Percentiles rank a stretch among this genome's conserved stretches.
Conservation (phyloP, 2,329 filamentous ascomycete species). For the Scedosporium minutisporum region DNA sequence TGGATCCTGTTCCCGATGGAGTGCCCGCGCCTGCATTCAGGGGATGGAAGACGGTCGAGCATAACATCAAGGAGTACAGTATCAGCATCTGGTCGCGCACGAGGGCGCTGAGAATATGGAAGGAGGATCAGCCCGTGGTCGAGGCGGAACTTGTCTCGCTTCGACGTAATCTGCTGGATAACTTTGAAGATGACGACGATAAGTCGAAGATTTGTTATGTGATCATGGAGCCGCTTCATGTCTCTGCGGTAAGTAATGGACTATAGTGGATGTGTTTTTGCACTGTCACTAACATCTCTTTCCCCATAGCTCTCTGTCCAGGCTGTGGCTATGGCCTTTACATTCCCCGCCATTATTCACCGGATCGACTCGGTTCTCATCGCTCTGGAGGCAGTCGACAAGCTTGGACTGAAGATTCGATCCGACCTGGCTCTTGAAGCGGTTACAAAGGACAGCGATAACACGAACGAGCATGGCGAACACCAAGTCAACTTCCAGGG, state of each 20-base stretch:
- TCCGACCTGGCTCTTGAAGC: conserved; percentile 73
- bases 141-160: conserved; percentile 64
- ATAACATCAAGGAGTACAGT: conserved; percentile 74
- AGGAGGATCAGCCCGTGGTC: conserved; percentile 69
- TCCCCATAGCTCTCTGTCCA: conserved; percentile 46
- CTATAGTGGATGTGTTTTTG: background rate
- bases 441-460: conserved; percentile 85
- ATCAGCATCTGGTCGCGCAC: conserved; percentile 60
- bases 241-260: conserved; percentile 58
- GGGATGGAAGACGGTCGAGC: conserved; percentile 26
- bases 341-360: conserved; percentile 76
- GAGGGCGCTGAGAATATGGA: conserved; percentile 42
- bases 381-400: conserved; percentile 60
- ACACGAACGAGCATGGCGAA: conserved; percentile 60
- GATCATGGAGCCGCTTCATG: conserved; percentile 64
- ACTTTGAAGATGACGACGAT: conserved; percentile 40
- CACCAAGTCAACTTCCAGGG: conserved; percentile 64
- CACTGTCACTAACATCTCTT: background rate
- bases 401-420: conserved; percentile 54
- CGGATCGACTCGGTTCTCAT: conserved; percentile 76
- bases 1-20: conserved; percentile 53
- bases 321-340: conserved; percentile 62
- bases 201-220: conserved; percentile 48
- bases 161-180: conserved; percentile 76
- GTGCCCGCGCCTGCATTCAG: conserved; percentile 38